Base-by-base conservation (phyloP, 495 filamentous ascomycete genomes). In the Penicillium argentinense region DNA sequence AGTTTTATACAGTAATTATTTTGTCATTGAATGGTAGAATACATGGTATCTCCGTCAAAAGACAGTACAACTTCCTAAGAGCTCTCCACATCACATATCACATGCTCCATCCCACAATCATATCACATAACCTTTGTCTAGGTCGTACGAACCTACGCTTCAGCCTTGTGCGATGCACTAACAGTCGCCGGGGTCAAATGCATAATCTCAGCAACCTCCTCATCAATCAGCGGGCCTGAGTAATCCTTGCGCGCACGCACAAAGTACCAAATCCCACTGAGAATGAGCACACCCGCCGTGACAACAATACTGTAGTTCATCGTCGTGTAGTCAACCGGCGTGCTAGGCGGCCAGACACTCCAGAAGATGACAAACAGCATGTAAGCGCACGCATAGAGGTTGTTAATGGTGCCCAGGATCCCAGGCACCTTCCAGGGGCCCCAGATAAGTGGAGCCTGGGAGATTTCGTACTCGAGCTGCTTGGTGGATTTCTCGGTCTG, bases 261-360 rank as follows among this genome's bases (percentile, higher is more conserved):
- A 33, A 67, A 24, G 39, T 75, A 75, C 50, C 64, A 71, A 12
- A 66, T 33, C 6, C 63, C 47, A 44, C 62, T 57, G 9, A 68
- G 48, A 5, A 66, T 46, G 6, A 70, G 33, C 3, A 69, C 60
- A 7, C 49, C 51, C 6, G 51, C 63, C 7, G 71, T 67, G 1
- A 72, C 57, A 14, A 75, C 56, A 17, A 62, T 59, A 14, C 63
- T 69, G 51, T 73, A 77, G 56, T 77, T 74, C 74, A 75, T 75
- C 11, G 49, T 67, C 5, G 53, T 48, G n/a, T 62, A 53, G 9
- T 64, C 67, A 6, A 72, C 68, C 0, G 68, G 68, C 8, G 67
- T 53, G 11, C 13, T 27, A 0, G 64, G 49, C 7, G 70, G 73
- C 66, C 68, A 76, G 38, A 74, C 72, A 27, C 61, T 69, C 60